Base-by-base conservation (phyloP, 2,329 filamentous ascomycete genomes). In the Triangularia verruculosa region DNA sequence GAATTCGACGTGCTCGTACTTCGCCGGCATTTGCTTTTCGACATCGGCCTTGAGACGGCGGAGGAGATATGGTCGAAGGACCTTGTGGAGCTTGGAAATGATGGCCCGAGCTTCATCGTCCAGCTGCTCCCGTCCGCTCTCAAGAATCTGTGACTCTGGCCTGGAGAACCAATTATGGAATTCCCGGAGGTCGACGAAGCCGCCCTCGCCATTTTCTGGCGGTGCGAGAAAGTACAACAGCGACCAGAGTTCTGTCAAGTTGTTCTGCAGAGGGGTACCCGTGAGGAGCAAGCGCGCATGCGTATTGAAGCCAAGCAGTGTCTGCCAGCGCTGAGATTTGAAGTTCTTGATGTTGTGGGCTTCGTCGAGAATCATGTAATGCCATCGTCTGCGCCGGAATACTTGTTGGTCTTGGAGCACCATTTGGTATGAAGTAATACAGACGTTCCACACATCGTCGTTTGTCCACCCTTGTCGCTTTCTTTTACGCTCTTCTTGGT, bases 341-440 rank as follows among this genome's bases (percentile, higher is more conserved):
- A 98, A 99, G 77, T 99, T 99, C 74, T 99, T 98, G 83, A 99
- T 99, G 78, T 99, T 98, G 80, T 99, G 95, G 0, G 96, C 95
- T 78, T 99, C 95, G 70, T 99, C 95, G 1, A 99, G 85, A 67
- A 99, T 93, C 86, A 99, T 92, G 76, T 98, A 99, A 74, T 98
- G 93, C 96, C 96, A 99, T 60, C 87, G 86, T 32, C 94, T 87
- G 66, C 93, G 88, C 74, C 96, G 95, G 79, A 99, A 96, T 0
- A 96, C 92, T 70, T 94, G 90, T 68, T 95, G 90, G 73, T 99
- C 96, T 73, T 97, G 92, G 15, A 98, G 83, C 6, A 98, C 93
- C 56, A 99, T 87, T 72, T 99, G 94, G 74, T 99, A 99, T 0
- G 94, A 97, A 0, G 96, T 99, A 73, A 99, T 96, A 77, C 94